A percentile compares a stretch with the other conserved stretches of the same genome.
phyloP scores from a whole-genome alignment of 352 stramenopile genomes.

The Chrysophaeum taylorii region DNA sequence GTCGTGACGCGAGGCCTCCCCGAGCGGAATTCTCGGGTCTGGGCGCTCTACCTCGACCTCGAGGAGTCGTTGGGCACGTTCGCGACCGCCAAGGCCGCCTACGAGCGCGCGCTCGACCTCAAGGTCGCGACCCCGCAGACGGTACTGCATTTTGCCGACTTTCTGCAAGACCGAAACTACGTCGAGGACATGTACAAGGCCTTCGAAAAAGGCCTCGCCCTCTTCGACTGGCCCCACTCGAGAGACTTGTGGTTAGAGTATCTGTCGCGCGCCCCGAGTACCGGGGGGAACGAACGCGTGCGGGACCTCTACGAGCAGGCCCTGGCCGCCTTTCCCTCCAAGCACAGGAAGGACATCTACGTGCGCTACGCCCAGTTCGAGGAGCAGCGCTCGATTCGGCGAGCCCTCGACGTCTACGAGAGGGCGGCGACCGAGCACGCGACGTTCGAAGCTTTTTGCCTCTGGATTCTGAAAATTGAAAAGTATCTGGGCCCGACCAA shows the following conservation, averaged over 20 bases:
- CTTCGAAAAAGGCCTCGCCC: slow-evolving; percentile 72
- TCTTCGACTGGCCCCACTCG: slow-evolving; percentile 85
- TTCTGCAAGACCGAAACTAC: slow-evolving; percentile 91
- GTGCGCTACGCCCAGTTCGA: slow-evolving; percentile 85
- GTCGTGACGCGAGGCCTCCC: slow-evolving; percentile 63
- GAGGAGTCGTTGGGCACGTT: slow-evolving; percentile 94
- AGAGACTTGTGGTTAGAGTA: slow-evolving; percentile 87
- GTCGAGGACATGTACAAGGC: slow-evolving; percentile 72
- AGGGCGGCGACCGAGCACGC: slow-evolving; percentile 73
- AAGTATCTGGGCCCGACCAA: slow-evolving; percentile 89
- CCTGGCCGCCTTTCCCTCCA: slow-evolving; percentile 57
- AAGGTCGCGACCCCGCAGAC: slow-evolving; percentile 90
- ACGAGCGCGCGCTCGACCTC: slow-evolving; percentile 85
- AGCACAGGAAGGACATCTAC: slow-evolving; percentile 65
- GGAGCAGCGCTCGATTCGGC: slow-evolving; percentile 88
- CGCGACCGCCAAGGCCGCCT: slow-evolving; percentile 81
- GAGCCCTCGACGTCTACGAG: slow-evolving; percentile 90
- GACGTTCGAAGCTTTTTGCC: slow-evolving; percentile 79
- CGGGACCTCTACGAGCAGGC: slow-evolving; percentile 92
- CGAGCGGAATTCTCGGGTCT: slow-evolving; percentile 74
- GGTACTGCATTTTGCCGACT: slow-evolving; percentile 90
- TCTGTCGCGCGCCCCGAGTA: slow-evolving; percentile 87
- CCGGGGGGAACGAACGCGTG: too few species aligned
- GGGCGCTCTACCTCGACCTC: slow-evolving; percentile 91
- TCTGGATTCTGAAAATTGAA: slow-evolving; percentile 82